Evolutionary conservation across 371 early-diverging fungal genomes (phyloP), one percentile per base, ranked within the genome.

Genomic region (Batrachochytrium dendrobatidis): DNA sequence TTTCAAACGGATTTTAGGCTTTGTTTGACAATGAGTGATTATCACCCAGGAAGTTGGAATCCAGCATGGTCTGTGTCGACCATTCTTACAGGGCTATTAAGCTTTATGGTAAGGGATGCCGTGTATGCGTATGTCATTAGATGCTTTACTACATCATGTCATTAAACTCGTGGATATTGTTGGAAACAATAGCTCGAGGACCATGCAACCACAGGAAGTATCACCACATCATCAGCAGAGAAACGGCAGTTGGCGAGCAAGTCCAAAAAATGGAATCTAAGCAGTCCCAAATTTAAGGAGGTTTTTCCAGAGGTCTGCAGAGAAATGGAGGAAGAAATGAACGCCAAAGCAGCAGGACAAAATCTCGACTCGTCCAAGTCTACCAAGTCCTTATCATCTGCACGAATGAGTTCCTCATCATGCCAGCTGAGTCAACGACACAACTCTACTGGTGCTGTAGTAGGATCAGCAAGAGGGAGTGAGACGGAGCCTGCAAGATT

Each of bases 61-160:
- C 96, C 96, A 3, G 88, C 90, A 53, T 95, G 96, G 98, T 89
- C 90, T 35, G 95, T 95, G 7, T 73, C 93, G 4, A 94, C 96
- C 0, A 95, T 98, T 53, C 71, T 98, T 55, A 94, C 87, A 57
- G 98, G 98, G 3, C 71, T 96, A 49, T 70, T 96, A 63, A 88
- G 88, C 53, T 98, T 98, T 69, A 98, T 98, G 98, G 92, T 91
- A 60, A 55, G 65, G 48, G 31, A 20, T 17, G n/a, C n/a, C n/a
- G n/a, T n/a, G n/a, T n/a, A n/a, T n/a, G n/a, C n/a, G n/a, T n/a
- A n/a, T n/a, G n/a, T n/a, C n/a, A n/a, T n/a, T n/a, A 22, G 12
- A 34, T 15, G 7, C 35, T 60, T 26, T 15, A 28, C 4, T 15
- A 44, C 2, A 6, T 39, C 60, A n/a, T 39, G 34, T 53, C 25